These are phyloP conservation scores for Tympanopsis confertula DNA, from an alignment of 2,329 filamentous ascomycete genomes.

Conservation along the genomic window DNA sequence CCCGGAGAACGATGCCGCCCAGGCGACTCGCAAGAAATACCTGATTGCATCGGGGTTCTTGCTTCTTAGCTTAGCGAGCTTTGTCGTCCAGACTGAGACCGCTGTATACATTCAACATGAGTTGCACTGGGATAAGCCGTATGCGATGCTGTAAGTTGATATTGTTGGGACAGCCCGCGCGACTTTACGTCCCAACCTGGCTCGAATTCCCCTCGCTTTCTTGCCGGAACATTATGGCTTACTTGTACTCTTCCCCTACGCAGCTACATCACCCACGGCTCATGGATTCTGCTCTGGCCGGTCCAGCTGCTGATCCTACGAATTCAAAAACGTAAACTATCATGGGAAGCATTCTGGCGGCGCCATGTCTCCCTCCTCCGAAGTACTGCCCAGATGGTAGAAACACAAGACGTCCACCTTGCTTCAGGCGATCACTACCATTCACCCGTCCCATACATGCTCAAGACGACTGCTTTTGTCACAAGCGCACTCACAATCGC, in stretches of 20 bases:
- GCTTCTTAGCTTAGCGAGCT: slow-evolving; percentile 70
- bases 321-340: slow-evolving; percentile 63
- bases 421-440: slow-evolving; percentile 19
- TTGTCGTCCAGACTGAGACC: slow-evolving; percentile 90
- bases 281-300: slow-evolving; percentile 85
- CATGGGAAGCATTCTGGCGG: slow-evolving; percentile 80
- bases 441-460: slow-evolving; percentile 48
- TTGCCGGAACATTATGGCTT: background rate
- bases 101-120: slow-evolving; percentile 90
- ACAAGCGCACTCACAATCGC: slow-evolving; percentile 81
- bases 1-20: slow-evolving; percentile 50
- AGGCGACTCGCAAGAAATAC: slow-evolving; percentile 70
- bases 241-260: background rate
- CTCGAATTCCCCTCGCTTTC: no score
- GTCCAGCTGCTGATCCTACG: slow-evolving; percentile 70
- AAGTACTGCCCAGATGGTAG: slow-evolving; percentile 67
- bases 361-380: slow-evolving; percentile 36
- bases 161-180: background rate
- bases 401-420: slow-evolving; percentile 63
- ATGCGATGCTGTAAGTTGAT: slow-evolving; percentile 79
- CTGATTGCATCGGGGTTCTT: slow-evolving; percentile 79
- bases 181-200: no score
- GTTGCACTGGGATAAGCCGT: slow-evolving; percentile 93
- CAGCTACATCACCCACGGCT: slow-evolving; percentile 68
- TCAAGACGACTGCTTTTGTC: slow-evolving; percentile 68